Evolutionary conservation across 768 basidiomycete genomes (phyloP).

Genomic region (Agaricus subrufescens): DNA sequence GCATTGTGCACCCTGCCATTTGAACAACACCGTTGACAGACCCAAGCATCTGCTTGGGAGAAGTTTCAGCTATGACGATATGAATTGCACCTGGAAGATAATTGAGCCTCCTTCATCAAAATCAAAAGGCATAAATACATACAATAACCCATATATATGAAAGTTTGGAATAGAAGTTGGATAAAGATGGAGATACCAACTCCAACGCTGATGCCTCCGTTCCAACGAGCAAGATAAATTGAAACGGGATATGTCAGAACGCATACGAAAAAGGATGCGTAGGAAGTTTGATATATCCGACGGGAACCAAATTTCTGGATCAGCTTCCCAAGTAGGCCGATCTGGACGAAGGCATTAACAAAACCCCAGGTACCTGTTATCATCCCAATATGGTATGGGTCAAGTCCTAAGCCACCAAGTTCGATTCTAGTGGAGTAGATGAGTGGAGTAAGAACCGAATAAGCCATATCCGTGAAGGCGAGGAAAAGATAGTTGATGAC

Average conservation of each 20-base stretch:
- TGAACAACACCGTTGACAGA: slow-evolving; percentile 54
- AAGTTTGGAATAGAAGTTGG: slow-evolving; percentile 25
- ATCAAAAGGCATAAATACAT: slow-evolving; percentile 10
- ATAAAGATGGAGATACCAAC: slow-evolving; percentile 25
- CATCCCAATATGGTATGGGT: slow-evolving; percentile 56
- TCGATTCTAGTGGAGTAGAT: slow-evolving; percentile 53
- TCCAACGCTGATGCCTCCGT: slow-evolving; percentile 26
- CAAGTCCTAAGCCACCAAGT: slow-evolving; percentile 63
- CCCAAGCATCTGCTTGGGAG: slow-evolving; percentile 36
- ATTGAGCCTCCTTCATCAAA: background rate
- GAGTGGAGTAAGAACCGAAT: slow-evolving; percentile 33
- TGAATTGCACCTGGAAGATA: slow-evolving; percentile 40
- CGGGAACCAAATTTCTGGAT: slow-evolving; percentile 53
- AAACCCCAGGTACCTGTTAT: slow-evolving; percentile 47
- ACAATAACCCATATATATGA: slow-evolving; percentile 32
- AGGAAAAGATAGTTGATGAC: slow-evolving; percentile 29
- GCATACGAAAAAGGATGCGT: slow-evolving; percentile 18
- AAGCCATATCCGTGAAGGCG: slow-evolving; percentile 32
- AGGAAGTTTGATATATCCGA: slow-evolving; percentile 38
- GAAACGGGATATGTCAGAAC: slow-evolving; percentile 30
- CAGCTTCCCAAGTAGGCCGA: slow-evolving; percentile 44
- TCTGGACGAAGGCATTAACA: slow-evolving; percentile 45
- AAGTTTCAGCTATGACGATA: slow-evolving; percentile 38
- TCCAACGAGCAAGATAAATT: slow-evolving; percentile 26
- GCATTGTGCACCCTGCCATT: slow-evolving; percentile 41